Evolutionary conservation across 2,329 filamentous ascomycete species (phyloP).

Genomic region (Curvularia verruculosa): DNA sequence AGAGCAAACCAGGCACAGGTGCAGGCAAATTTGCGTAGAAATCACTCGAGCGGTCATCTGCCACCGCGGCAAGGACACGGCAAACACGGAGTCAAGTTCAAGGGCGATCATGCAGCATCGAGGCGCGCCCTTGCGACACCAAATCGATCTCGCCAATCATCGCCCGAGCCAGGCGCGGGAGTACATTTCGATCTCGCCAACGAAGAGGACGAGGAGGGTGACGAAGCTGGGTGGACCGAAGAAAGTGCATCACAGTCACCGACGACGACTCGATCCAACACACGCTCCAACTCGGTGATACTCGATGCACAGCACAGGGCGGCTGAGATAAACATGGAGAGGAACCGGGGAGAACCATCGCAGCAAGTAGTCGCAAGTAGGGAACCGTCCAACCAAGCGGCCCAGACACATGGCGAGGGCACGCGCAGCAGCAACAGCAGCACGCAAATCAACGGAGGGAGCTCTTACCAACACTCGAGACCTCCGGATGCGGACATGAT

Average conservation of each 20-base stretch:
- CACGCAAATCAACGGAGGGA: slow-evolving; percentile 39
- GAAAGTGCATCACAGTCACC: slow-evolving; percentile 52
- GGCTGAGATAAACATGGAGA: slow-evolving; percentile 32
- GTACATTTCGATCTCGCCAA: slow-evolving; percentile 52
- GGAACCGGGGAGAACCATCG: slow-evolving; percentile 27
- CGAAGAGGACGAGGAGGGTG: slow-evolving; percentile 33
- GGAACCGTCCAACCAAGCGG: slow-evolving; percentile 17
- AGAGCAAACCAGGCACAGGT: slow-evolving; percentile 41
- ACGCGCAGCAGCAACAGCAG: slow-evolving; percentile 25
- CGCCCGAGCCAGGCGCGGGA: slow-evolving; percentile 45
- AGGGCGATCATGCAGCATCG: slow-evolving; percentile 38
- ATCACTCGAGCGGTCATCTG: slow-evolving; percentile 55
- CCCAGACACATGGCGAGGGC: slow-evolving; percentile 37
- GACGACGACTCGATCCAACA: slow-evolving; percentile 50
- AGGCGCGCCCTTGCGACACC: slow-evolving; percentile 41
- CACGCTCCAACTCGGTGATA: slow-evolving; percentile 50
- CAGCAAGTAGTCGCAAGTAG: slow-evolving; percentile 15
- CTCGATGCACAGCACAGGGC: slow-evolving; percentile 41
- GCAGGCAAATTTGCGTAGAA: slow-evolving; percentile 48
- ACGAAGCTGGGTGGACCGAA: slow-evolving; percentile 51
- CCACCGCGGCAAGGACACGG: slow-evolving; percentile 48
- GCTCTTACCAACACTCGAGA: slow-evolving; percentile 43
- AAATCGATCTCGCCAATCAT: slow-evolving; percentile 39
- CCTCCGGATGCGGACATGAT: slow-evolving; percentile 67
- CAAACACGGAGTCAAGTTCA: slow-evolving; percentile 49